phyloP scores from a whole-genome alignment of 345 rosid genomes.

The Euphorbia tirucalli region DNA sequence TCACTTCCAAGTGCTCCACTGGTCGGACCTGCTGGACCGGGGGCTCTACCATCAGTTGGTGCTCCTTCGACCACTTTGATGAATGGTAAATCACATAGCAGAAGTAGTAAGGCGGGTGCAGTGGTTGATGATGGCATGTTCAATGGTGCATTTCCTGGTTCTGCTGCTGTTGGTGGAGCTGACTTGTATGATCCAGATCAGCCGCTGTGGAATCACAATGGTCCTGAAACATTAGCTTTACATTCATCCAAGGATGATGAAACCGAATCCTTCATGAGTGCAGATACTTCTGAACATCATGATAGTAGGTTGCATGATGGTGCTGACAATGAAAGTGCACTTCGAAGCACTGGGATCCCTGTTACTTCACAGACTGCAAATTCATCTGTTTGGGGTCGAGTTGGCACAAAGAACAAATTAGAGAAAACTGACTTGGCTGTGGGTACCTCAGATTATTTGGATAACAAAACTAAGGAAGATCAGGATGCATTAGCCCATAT shows the following conservation, averaged over 20 bases:
- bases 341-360: slow-evolving; percentile 30
- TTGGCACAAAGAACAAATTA: slow-evolving; percentile 45
- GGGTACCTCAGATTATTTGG: slow-evolving; percentile 42
- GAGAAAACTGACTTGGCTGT: slow-evolving; percentile 49
- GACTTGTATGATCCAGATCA: slow-evolving; percentile 99
- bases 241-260: slow-evolving; percentile 58
- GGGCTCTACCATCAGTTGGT: slow-evolving; percentile 48
- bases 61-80: slow-evolving; percentile 48
- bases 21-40: slow-evolving; percentile 55
- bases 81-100: slow-evolving; percentile 41
- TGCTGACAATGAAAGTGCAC: slow-evolving; percentile 42
- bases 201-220: slow-evolving; percentile 83
- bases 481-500: slow-evolving; percentile 34
- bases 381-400: slow-evolving; percentile 75
- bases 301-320: slow-evolving; percentile 29
- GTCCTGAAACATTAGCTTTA: slow-evolving; percentile 60
- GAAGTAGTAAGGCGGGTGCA: slow-evolving; percentile 52
- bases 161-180: slow-evolving; percentile 47
- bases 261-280: slow-evolving; percentile 44
- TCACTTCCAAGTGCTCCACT: slow-evolving; percentile 75
- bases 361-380: slow-evolving; percentile 43
- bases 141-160: slow-evolving; percentile 52
- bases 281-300: slow-evolving; percentile 45
- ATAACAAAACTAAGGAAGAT: slow-evolving; percentile 53
- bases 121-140: slow-evolving; percentile 52